Evolutionary conservation across 345 rosid genomes (phyloP).

Genomic region (Dipteronia sinensis): DNA sequence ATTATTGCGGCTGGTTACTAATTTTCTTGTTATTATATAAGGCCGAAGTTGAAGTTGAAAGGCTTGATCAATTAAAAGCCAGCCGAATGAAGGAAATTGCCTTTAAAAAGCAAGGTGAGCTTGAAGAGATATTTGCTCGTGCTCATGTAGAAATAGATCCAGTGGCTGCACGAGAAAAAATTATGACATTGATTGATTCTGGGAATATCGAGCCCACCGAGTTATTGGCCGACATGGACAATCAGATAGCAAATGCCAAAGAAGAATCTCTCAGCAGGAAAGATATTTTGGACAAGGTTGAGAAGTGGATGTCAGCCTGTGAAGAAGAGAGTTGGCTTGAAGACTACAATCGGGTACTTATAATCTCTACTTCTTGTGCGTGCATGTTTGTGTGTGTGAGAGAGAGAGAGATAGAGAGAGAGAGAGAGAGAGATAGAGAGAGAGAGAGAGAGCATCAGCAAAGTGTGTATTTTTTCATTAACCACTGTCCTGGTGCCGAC

Average conservation of each 20-base stretch:
- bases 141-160: conserved; percentile 87
- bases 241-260: conserved; percentile 82
- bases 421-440: too few relatives aligned
- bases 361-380: background rate
- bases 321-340: conserved; percentile 99
- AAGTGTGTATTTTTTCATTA: too few relatives aligned
- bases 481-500: background rate
- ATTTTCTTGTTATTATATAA: conserved; percentile 29
- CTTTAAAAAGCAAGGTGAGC: conserved; percentile 88
- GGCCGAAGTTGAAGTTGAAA: conserved; percentile 95
- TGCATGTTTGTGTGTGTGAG: too few relatives aligned
- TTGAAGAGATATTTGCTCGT: conserved; percentile 79
- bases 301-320: conserved; percentile 99
- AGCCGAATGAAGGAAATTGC: conserved; percentile 99
- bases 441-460: background rate
- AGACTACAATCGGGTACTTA: conserved; percentile 84
- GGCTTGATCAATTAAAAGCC: conserved; percentile 92
- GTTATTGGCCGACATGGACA: conserved; percentile 91
- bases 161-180: conserved; percentile 84
- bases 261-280: conserved; percentile 91
- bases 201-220: conserved; percentile 93
- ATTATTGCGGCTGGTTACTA: conserved; percentile 26
- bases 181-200: conserved; percentile 79
- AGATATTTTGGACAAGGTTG: conserved; percentile 95
- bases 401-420: too few relatives aligned